phyloP scores from a whole-genome alignment of 2,329 filamentous ascomycete species.

The Fusarium denticulatum region DNA sequence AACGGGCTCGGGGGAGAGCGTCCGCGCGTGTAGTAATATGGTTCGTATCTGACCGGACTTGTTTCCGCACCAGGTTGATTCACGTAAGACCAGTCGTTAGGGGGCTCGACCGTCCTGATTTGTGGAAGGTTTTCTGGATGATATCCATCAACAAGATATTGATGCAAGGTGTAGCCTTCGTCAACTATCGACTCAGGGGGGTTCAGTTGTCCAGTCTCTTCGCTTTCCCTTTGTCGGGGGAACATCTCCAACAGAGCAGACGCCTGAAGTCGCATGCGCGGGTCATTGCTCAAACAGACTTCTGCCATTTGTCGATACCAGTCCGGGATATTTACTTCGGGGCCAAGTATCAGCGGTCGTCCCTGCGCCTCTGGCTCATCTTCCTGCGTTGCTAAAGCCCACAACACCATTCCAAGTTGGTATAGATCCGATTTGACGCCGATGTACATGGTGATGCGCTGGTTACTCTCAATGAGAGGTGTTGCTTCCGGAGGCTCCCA shows the following conservation, averaged over 20 bases:
- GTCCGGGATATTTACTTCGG: constrained; percentile 72
- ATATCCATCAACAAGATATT: constrained; percentile 52
- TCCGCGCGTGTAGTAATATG: constrained; percentile 60
- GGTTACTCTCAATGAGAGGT: constrained; percentile 84
- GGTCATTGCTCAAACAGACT: constrained; percentile 79
- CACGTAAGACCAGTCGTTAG: constrained; percentile 56
- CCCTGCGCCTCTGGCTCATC: constrained; percentile 88
- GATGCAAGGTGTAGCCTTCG: constrained; percentile 52
- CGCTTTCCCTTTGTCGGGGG: constrained; percentile 52
- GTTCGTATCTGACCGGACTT: constrained; percentile 51
- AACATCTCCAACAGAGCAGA: constrained; percentile 76
- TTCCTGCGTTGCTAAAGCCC: constrained; percentile 86
- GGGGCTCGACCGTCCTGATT: constrained; percentile 54
- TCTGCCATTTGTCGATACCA: constrained; percentile 83
- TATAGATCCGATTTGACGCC: constrained; percentile 97
- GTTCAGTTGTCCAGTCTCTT: constrained; percentile 30
- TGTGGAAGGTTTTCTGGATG: constrained; percentile 48
- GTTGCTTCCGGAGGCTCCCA: constrained; percentile 97
- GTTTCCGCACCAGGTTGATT: constrained; percentile 51
- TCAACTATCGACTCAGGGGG: constrained; percentile 53
- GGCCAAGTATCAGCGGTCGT: constrained; percentile 71
- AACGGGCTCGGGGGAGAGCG: constrained; percentile 64
- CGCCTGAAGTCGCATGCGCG: constrained; percentile 78
- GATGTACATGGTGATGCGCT: constrained; percentile 96
- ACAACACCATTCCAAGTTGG: constrained; percentile 96